Conservation (phyloP, 352 stramenopile species). For the Globisporangium echinulatum region DNA sequence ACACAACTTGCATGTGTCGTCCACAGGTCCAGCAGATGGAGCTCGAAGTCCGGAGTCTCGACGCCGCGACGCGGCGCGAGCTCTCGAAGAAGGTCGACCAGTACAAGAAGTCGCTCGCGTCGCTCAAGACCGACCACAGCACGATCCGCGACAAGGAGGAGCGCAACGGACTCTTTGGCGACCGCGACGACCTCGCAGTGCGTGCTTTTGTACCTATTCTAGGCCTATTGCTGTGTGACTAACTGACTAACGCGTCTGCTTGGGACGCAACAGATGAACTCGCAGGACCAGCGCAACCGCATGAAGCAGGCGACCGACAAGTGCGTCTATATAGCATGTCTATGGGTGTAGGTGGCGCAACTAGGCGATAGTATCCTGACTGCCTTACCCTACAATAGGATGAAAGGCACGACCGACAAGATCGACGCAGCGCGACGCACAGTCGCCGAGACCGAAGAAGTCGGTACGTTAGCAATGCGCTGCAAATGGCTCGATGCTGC, state of each 20-base stretch:
- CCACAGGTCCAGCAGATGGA: conserved; percentile 85
- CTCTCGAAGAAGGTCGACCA: conserved; percentile 87
- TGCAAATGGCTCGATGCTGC: background rate
- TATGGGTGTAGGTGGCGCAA: too few relatives aligned
- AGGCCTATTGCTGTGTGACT: conserved; percentile 1
- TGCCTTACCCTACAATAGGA: conserved; percentile 23
- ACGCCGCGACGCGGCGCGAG: conserved; percentile 71
- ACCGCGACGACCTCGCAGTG: conserved; percentile 60
- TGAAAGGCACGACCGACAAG: conserved; percentile 81
- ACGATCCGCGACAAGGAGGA: conserved; percentile 81
- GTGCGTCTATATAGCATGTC: conserved; percentile 20
- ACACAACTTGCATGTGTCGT: too few relatives aligned
- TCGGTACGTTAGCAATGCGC: conserved; percentile 35
- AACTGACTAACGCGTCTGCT: background rate
- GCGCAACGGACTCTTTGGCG: conserved; percentile 76
- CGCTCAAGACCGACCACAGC: conserved; percentile 73
- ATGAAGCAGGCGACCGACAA: conserved; percentile 82
- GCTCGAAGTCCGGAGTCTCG: conserved; percentile 79
- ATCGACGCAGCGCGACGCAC: conserved; percentile 73
- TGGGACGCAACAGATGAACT: conserved; percentile 32
- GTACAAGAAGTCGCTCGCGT: conserved; percentile 87
- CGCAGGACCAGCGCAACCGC: conserved; percentile 57
- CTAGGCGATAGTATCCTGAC: background rate
- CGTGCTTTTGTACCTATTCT: background rate
- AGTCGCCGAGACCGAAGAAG: conserved; percentile 82